Conservation (phyloP, 805 yeast species). For the Candida tammaniensis region DNA sequence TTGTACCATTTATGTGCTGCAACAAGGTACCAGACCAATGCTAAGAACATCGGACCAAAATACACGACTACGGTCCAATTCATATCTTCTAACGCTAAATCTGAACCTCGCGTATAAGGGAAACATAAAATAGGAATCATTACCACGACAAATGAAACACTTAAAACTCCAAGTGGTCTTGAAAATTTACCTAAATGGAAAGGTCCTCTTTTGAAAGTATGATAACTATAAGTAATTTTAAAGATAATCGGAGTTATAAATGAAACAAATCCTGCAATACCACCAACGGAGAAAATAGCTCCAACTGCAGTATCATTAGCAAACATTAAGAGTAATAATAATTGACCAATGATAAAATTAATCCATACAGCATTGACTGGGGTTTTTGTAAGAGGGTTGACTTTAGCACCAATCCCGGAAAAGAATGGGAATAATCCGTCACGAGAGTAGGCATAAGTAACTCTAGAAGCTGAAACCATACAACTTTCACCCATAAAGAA, state of each 20-base stretch:
- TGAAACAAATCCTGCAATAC: conserved; percentile 65
- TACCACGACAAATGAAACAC: conserved; percentile 47
- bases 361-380: conserved; percentile 67
- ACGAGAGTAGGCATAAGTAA: conserved; percentile 64
- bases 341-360: conserved; percentile 53
- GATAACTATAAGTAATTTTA: conserved; percentile 53
- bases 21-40: conserved; percentile 47
- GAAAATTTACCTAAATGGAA: conserved; percentile 60
- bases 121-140: conserved; percentile 63
- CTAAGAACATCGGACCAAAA: conserved; percentile 56
- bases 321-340: conserved; percentile 54
- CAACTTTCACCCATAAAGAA: conserved; percentile 43
- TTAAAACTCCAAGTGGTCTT: conserved; percentile 46
- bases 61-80: conserved; percentile 65
- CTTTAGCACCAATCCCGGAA: conserved; percentile 42
- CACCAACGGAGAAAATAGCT: conserved; percentile 72
- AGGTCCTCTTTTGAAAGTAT: conserved; percentile 60
- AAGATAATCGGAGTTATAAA: conserved; percentile 63
- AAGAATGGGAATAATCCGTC: conserved; percentile 67
- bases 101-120: conserved; percentile 40
- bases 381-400: conserved; percentile 51
- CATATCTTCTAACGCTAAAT: conserved; percentile 44
- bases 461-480: conserved; percentile 65
- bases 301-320: conserved; percentile 65
- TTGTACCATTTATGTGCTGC: conserved; percentile 58